Base-by-base conservation (phyloP, 805 yeast species). In the Saccharomycopsis oosterbeekiorum region DNA sequence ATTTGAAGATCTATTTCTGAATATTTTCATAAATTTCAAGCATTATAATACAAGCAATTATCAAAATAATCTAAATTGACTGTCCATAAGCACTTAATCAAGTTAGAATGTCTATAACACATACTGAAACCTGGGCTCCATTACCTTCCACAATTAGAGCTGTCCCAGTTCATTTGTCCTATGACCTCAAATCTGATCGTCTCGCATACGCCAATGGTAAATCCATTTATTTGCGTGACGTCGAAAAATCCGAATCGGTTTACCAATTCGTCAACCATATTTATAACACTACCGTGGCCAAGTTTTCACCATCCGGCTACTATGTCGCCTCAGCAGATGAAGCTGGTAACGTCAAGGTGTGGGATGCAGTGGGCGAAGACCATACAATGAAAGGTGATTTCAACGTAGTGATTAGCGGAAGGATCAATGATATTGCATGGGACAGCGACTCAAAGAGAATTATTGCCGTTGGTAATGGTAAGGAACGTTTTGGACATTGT, bases 381-480 rank as follows among this genome's bases (percentile, higher is more conserved):
- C 80, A 84, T 59, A 70, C 78, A 24, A 73, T 89, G 56, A 93
- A 93, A 74, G 86, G 91, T 61, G 96, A 91, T 67, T 88, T 84
- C 70, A 88, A 82, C 65, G 53, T 47, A 21, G 83, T 91, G 34
- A 80, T 93, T 60, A 80, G 86, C 43, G 97, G 97, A 4, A 81
- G 88, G 8, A 84, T 94, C 69, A 86, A 81, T 66, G 92, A 89
- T 64, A 76, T 93, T 64, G 86, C 89, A 0, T 93, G 98, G 98
- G 98, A 94, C 71, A 85, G 86, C 34, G 99, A 93, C 69, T 83
- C 85, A 56, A 78, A 84, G 63, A 81, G 99, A 67, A 76, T 94
- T 59, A 89, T 94, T 69, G 97, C 97, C 1, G 98, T 92, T 11
- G 99, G 99, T 60, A 86, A 88, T 67, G 99, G 98, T 57, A 86